Percentiles rank a stretch among this genome's conserved stretches.
Evolutionary conservation across 352 stramenopile genomes (phyloP).

Genomic region (Thraustochytrium striatum): DNA sequence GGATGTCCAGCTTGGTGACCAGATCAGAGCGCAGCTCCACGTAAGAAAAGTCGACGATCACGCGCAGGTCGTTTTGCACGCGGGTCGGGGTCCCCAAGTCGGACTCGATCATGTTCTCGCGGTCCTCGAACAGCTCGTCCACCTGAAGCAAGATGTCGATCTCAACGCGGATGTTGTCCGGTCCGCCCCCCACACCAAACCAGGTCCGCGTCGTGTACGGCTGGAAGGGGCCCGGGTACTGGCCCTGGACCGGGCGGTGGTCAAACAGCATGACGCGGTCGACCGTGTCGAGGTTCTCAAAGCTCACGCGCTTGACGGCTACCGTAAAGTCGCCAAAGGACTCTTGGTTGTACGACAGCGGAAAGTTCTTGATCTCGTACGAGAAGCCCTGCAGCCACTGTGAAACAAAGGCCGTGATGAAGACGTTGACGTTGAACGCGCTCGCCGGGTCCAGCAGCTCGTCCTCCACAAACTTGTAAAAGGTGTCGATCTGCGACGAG

Average conservation of each 20-base stretch:
- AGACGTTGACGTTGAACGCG: slow-evolving; percentile 1
- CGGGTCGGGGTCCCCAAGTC: neutral
- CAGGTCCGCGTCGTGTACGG: neutral
- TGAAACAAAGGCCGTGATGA: neutral
- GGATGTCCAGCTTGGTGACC: slow-evolving; percentile 3
- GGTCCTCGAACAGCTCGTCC: neutral
- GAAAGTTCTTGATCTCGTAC: neutral
- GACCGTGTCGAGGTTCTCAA: neutral
- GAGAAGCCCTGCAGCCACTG: neutral
- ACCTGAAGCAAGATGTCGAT: neutral
- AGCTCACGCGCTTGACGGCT: neutral
- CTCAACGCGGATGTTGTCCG: neutral
- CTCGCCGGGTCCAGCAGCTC: neutral
- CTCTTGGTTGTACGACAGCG: slow-evolving; percentile 1
- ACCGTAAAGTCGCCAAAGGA: neutral
- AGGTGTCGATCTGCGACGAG: neutral
- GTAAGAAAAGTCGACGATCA: neutral
- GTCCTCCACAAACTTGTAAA: neutral
- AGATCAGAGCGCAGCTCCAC: neutral
- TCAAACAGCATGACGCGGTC: slow-evolving; percentile 11
- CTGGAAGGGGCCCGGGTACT: neutral
- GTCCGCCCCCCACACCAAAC: neutral
- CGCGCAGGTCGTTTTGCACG: slow-evolving; percentile 21
- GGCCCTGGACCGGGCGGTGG: neutral
- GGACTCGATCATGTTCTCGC: neutral